Evolutionary conservation across 108 stramenopile genomes (phyloP).

Genomic region (Discostella pseudostelligera): DNA sequence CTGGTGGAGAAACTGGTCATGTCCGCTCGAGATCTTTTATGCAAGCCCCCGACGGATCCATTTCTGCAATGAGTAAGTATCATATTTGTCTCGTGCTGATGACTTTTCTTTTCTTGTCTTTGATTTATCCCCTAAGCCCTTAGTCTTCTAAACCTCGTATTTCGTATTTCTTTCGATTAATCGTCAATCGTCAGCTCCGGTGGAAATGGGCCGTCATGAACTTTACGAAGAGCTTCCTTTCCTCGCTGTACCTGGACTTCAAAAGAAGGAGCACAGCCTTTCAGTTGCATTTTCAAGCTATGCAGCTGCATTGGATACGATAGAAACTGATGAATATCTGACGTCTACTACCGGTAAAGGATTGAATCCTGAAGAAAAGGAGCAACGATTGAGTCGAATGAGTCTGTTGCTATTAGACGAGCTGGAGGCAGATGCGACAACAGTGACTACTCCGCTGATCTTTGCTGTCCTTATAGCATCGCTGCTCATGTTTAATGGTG

Average conservation of each 20-base stretch:
- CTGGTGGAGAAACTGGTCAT: conserved; percentile 4
- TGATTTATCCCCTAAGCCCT: no score
- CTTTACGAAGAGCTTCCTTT: conserved; percentile 82
- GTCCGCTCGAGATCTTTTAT: conserved; percentile 31
- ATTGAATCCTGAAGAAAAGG: conserved; percentile 51
- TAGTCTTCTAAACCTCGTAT: no score
- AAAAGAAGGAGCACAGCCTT: conserved; percentile 62
- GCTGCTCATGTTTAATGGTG: conserved; percentile 41
- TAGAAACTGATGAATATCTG: conserved; percentile 45
- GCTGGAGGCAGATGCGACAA: conserved; percentile 74
- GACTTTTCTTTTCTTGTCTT: no score
- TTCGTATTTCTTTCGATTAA: no score
- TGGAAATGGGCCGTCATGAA: conserved; percentile 80
- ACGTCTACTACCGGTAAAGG: conserved; percentile 34
- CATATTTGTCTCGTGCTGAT: no score
- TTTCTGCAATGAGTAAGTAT: conserved; percentile 15
- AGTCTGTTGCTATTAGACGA: conserved; percentile 82
- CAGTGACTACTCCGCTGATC: conserved; percentile 80
- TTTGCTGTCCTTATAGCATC: conserved; percentile 69
- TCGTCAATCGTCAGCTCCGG: conserved; percentile 34
- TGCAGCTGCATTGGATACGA: conserved; percentile 77
- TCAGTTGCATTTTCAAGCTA: conserved; percentile 71
- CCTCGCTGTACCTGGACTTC: conserved; percentile 79
- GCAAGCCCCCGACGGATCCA: conserved; percentile 27
- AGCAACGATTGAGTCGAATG: conserved; percentile 51